Conservation (phyloP, 768 basidiomycete species). For the Naematelia aurantialba region DNA sequence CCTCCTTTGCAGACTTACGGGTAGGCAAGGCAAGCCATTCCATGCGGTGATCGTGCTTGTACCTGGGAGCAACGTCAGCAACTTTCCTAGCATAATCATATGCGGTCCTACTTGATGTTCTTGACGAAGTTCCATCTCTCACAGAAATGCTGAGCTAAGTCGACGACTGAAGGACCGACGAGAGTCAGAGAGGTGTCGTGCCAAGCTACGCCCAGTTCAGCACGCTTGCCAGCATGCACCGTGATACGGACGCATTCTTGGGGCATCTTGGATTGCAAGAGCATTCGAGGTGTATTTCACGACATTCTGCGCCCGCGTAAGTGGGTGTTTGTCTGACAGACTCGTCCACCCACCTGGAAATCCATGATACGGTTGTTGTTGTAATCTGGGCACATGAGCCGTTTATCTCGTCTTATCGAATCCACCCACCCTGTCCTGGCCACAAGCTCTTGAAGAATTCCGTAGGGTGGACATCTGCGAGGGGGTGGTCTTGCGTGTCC, state of each 20-base stretch:
- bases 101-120: constrained; percentile 22
- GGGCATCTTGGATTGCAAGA: constrained; percentile 47
- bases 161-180: constrained; percentile 71
- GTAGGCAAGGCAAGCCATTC: constrained; percentile 49
- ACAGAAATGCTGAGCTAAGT: constrained; percentile 86
- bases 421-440: constrained; percentile 63
- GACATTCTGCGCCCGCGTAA: constrained; percentile 56
- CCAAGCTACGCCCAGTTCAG: constrained; percentile 58
- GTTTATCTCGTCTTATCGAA: neutral
- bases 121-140: constrained; percentile 65
- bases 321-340: neutral
- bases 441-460: constrained; percentile 76
- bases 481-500: constrained; percentile 78
- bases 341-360: constrained; percentile 34
- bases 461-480: constrained; percentile 88
- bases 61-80: constrained; percentile 15
- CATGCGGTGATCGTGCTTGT: constrained; percentile 48
- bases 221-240: neutral
- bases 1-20: constrained; percentile 23
- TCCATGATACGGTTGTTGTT: constrained; percentile 53
- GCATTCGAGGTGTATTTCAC: constrained; percentile 54
- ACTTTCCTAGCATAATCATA: neutral
- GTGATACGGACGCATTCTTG: constrained; percentile 43
- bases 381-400: constrained; percentile 27
- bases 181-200: constrained; percentile 68